Conservation (phyloP, 2,329 filamentous ascomycete species). For the Fonsecaea erecta region DNA sequence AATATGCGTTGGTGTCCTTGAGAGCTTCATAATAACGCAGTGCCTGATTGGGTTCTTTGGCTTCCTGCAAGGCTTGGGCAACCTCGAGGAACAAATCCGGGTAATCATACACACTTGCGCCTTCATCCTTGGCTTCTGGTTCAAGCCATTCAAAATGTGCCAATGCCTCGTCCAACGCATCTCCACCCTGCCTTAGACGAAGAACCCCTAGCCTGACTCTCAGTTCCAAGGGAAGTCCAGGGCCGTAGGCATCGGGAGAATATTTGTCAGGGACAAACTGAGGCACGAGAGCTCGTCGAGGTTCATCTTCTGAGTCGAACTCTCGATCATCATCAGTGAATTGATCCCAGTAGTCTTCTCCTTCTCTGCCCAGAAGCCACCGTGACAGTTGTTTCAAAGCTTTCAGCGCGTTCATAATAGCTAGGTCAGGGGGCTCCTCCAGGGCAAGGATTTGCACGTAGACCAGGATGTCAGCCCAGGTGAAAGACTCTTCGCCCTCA, state of each 20-base stretch:
- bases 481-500: constrained; percentile 50
- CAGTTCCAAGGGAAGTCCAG: constrained; percentile 77
- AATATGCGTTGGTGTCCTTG: constrained; percentile 52
- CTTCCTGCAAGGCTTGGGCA: constrained; percentile 62
- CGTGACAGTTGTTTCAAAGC: constrained; percentile 74
- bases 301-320: constrained; percentile 76
- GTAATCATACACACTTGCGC: constrained; percentile 65
- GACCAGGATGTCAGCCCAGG: constrained; percentile 84
- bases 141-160: constrained; percentile 74
- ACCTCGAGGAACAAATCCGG: constrained; percentile 79
- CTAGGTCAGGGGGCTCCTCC: constrained; percentile 53
- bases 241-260: constrained; percentile 67
- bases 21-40: constrained; percentile 63
- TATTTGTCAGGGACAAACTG: constrained; percentile 64
- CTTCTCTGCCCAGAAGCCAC: constrained; percentile 77
- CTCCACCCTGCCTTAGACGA: constrained; percentile 71
- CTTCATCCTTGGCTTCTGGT: constrained; percentile 60
- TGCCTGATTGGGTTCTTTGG: constrained; percentile 58
- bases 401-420: constrained; percentile 61
- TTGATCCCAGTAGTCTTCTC: constrained; percentile 78
- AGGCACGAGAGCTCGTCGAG: constrained; percentile 65
- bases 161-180: constrained; percentile 70
- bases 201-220: constrained; percentile 83
- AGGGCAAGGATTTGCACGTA: constrained; percentile 80
- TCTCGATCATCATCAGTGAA: constrained; percentile 77